Percentiles rank a stretch among this genome's conserved stretches.
phyloP scores from a whole-genome alignment of 345 rosid species.

The Nephelium lappaceum region DNA sequence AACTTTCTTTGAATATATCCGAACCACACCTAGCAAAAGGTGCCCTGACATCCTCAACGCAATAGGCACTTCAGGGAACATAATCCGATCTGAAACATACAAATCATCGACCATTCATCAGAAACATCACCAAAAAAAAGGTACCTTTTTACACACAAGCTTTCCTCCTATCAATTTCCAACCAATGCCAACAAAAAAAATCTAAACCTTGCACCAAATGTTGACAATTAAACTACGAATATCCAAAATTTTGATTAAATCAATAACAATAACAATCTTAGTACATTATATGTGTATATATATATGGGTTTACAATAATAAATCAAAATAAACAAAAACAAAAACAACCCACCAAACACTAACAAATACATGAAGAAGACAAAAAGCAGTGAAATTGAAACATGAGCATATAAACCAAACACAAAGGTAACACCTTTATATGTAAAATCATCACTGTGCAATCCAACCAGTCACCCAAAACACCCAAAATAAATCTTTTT shows the following conservation, averaged over 20 bases:
- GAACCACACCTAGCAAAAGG: constrained; percentile 85
- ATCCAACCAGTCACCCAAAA: background rate
- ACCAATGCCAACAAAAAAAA: background rate
- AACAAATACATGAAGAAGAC: no score
- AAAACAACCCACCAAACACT: no score
- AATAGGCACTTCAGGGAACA: constrained; percentile 73
- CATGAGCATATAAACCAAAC: background rate
- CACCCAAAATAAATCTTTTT: no score
- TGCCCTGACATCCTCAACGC: constrained; percentile 86
- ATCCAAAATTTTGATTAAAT: background rate
- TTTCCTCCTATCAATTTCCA: background rate
- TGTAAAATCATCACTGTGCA: constrained; percentile 29
- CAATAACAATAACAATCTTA: background rate
- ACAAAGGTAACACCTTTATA: background rate
- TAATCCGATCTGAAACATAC: constrained; percentile 54
- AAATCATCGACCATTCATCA: background rate
- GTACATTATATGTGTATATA: background rate
- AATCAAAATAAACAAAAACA: no score
- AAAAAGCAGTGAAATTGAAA: background rate
- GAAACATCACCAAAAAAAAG: background rate
- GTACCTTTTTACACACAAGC: background rate
- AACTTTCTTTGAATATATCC: constrained; percentile 87
- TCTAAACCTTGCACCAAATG: background rate
- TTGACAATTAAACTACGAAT: background rate
- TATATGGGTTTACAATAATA: no score